Percentiles rank a stretch among this genome's conserved stretches.
Evolutionary conservation across 2,329 filamentous ascomycete genomes (phyloP).

Genomic region (Epichloe hybrida): DNA sequence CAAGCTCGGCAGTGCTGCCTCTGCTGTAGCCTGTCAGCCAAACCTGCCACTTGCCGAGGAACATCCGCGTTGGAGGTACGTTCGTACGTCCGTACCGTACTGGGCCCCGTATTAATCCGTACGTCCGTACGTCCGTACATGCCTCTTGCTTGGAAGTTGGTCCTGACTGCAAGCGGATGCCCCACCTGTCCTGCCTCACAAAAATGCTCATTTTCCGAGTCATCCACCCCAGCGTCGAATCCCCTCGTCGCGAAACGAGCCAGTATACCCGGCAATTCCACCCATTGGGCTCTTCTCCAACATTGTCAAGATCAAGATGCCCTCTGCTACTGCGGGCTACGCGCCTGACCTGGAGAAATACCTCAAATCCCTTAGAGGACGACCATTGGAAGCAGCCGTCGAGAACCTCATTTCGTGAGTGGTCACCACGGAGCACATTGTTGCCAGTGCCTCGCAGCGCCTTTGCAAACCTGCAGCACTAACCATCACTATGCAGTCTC

Average conservation of each 20-base stretch:
- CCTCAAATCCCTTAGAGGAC: conserved; percentile 63
- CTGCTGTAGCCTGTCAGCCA: too few relatives aligned
- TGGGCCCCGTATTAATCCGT: too few relatives aligned
- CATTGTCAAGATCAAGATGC: conserved; percentile 18
- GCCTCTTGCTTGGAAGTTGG: too few relatives aligned
- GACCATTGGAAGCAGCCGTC: conserved; percentile 65
- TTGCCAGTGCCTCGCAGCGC: background rate
- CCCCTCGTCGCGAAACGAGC: conserved; percentile 3
- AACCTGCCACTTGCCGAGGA: background rate
- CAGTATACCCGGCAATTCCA: background rate
- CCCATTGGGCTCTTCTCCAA: background rate
- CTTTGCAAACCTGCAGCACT: background rate
- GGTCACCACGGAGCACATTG: conserved; percentile 1
- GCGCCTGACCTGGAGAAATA: conserved; percentile 68
- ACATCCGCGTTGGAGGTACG: too few relatives aligned
- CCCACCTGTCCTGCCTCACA: background rate
- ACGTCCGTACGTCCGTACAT: too few relatives aligned
- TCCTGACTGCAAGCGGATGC: background rate
- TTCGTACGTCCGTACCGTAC: too few relatives aligned
- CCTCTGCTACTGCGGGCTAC: conserved; percentile 21
- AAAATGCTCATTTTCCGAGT: conserved; percentile 2
- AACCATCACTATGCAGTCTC: conserved; percentile 27
- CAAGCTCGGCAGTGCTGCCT: too few relatives aligned
- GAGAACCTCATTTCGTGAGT: conserved; percentile 72
- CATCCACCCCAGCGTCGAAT: background rate